Evolutionary conservation across 306 rosid genomes (phyloP).

Genomic region (Lathyrus tuberosus): DNA sequence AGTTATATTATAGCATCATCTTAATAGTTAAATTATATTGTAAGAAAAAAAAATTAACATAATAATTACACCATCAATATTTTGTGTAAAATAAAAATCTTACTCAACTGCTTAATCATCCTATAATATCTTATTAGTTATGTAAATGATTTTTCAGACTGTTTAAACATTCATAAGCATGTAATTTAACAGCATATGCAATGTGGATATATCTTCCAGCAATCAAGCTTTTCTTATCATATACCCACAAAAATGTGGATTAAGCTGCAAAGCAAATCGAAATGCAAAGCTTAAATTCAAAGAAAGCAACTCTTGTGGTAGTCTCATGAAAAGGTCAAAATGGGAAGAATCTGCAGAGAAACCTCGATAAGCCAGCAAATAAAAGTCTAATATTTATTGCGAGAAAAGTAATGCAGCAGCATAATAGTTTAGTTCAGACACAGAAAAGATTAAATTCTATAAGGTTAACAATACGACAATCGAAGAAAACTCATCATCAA

Average conservation of each 20-base stretch:
- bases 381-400: background rate
- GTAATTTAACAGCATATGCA: background rate
- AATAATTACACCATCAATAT: no score
- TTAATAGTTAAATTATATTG: no score
- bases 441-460: constrained; percentile 11
- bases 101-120: no score
- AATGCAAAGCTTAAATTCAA: constrained; percentile 4
- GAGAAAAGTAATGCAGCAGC: constrained; percentile 6
- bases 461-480: constrained; percentile 1
- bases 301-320: background rate
- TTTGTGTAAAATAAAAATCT: no score
- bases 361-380: background rate
- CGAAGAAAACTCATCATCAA: constrained; percentile 18
- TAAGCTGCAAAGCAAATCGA: no score
- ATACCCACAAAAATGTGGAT: no score
- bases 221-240: background rate
- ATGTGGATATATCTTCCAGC: background rate
- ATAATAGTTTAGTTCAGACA: background rate
- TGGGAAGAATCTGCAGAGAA: background rate
- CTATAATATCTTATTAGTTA: no score
- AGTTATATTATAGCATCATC: no score
- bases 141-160: background rate
- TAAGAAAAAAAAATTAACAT: no score
- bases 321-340: background rate
- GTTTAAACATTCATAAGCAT: background rate